Conservation (phyloP, 768 basidiomycete species). For the Pulveroboletus sp. region DNA sequence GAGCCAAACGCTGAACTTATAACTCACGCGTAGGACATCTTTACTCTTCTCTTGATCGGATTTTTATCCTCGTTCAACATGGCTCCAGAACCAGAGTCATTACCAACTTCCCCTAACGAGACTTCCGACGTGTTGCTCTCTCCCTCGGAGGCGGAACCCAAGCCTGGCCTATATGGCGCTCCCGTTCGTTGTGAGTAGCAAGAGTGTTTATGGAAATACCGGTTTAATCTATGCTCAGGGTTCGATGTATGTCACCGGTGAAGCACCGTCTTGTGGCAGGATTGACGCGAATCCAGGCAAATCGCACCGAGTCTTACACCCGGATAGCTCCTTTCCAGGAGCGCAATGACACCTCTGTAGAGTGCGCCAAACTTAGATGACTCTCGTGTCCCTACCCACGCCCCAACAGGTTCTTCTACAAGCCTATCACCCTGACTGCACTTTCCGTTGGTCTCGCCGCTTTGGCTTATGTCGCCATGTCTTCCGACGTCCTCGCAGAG, state of each 20-base stretch:
- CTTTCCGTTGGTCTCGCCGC: constrained; percentile 60
- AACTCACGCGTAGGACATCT: too few relatives aligned
- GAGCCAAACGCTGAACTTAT: too few relatives aligned
- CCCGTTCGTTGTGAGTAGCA: constrained; percentile 74
- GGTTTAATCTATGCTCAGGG: constrained; percentile 43
- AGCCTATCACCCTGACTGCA: constrained; percentile 74
- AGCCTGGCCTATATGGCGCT: constrained; percentile 65
- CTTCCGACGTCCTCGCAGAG: constrained; percentile 80
- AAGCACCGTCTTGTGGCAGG: constrained; percentile 7
- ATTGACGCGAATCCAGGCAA: constrained; percentile 47
- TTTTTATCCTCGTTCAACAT: constrained; percentile 7
- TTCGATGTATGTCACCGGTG: constrained; percentile 63
- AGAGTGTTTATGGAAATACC: not conserved
- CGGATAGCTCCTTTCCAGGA: constrained; percentile 81
- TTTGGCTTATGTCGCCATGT: constrained; percentile 77
- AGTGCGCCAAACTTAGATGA: constrained; percentile 41
- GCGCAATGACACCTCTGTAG: constrained; percentile 74
- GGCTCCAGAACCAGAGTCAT: constrained; percentile 23
- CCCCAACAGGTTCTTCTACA: constrained; percentile 76
- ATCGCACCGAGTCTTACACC: constrained; percentile 80
- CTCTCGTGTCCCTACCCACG: constrained; percentile 3
- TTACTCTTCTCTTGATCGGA: not conserved
- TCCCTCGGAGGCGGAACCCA: constrained; percentile 55
- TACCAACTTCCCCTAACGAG: constrained; percentile 45
- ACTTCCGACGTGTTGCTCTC: constrained; percentile 56